phyloP scores from a whole-genome alignment of 2,329 filamentous ascomycete species.

The Stagonosporopsis tanaceti region DNA sequence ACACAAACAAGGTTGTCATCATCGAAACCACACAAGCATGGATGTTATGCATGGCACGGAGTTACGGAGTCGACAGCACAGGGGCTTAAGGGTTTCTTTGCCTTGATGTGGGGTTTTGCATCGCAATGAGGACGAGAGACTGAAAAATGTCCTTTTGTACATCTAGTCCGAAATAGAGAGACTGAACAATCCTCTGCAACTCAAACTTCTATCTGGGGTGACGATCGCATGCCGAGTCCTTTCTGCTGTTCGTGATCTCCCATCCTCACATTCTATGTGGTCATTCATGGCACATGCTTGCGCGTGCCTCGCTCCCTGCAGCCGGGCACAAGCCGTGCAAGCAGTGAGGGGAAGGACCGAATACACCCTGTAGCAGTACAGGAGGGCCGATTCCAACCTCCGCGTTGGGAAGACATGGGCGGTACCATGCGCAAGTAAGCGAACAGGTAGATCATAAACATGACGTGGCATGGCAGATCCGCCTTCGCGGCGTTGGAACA shows the following conservation, averaged over 20 bases:
- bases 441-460: not conserved
- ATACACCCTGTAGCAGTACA: not conserved
- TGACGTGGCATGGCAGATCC: not conserved
- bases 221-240: not conserved
- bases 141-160: constrained; percentile 4
- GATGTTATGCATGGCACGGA: constrained; percentile 21
- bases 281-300: not conserved
- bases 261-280: not conserved
- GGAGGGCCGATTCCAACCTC: not conserved
- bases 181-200: not conserved
- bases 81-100: not conserved
- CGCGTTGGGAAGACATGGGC: not conserved
- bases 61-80: constrained; percentile 12
- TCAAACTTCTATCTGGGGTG: not conserved
- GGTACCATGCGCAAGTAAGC: not conserved
- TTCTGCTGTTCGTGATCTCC: not conserved
- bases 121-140: constrained; percentile 2
- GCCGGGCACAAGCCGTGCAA: no score
- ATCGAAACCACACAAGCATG: not conserved
- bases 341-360: not conserved
- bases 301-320: not conserved
- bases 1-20: not conserved
- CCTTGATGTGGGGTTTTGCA: not conserved
- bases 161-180: constrained; percentile 6
- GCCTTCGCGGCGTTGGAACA: not conserved